Conservation (phyloP, 768 basidiomycete genomes). For the Hydnomerulius pinastri region DNA sequence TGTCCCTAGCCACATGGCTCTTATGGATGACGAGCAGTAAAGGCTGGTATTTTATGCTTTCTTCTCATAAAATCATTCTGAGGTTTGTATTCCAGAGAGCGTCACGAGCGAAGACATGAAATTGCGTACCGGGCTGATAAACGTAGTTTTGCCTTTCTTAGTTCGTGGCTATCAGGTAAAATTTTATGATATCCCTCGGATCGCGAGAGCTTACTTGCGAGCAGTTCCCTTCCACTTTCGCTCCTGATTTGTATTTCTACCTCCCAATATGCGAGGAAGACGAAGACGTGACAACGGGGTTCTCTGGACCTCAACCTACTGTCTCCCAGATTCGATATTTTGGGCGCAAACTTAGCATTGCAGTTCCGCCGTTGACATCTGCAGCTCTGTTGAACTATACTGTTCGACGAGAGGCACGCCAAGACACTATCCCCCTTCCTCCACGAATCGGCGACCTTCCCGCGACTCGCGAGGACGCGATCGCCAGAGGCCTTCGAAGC, state of each 20-base stretch:
- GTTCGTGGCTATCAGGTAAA: conserved; percentile 44
- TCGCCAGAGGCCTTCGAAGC: conserved; percentile 25
- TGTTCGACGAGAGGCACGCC: conserved; percentile 40
- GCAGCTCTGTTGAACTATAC: conserved; percentile 41
- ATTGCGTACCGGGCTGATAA: conserved; percentile 29
- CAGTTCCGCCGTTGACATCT: conserved; percentile 41
- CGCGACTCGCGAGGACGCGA: conserved; percentile 36
- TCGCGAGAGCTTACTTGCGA: conserved; percentile 5
- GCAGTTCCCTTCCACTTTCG: conserved; percentile 45
- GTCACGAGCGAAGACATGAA: conserved; percentile 31
- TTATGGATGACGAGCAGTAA: conserved; percentile 46
- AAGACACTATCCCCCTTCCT: conserved; percentile 30
- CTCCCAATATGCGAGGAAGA: conserved; percentile 39
- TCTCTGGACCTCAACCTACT: conserved; percentile 36
- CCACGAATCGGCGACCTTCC: conserved; percentile 27
- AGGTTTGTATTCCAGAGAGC: conserved; percentile 30
- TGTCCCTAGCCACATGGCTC: conserved; percentile 46
- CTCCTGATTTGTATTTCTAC: conserved; percentile 45
- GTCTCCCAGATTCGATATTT: conserved; percentile 40
- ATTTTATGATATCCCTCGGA: neutral
- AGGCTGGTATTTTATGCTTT: conserved; percentile 30
- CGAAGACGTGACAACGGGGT: conserved; percentile 20
- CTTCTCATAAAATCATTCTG: conserved; percentile 6
- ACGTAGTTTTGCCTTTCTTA: conserved; percentile 41
- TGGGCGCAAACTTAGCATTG: conserved; percentile 40